phyloP scores from a whole-genome alignment of 208 protist genomes.

The Trypanosomatidae sp. region DNA sequence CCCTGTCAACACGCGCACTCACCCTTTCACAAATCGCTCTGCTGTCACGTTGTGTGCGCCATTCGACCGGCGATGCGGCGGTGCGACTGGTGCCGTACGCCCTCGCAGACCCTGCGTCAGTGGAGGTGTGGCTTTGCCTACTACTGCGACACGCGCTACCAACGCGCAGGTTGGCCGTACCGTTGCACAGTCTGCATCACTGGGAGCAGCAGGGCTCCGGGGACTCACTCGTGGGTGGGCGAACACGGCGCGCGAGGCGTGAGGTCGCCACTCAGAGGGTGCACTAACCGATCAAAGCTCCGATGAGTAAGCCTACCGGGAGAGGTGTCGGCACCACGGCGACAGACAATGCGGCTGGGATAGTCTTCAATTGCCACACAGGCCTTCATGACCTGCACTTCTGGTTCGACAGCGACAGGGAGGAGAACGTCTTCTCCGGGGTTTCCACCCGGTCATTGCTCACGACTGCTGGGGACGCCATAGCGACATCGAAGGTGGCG shows the following conservation, averaged over 20 bases:
- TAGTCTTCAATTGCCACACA: background rate
- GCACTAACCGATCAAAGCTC: conserved; percentile 19
- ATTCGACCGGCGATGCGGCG: conserved; percentile 4
- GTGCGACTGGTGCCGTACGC: conserved; percentile 22
- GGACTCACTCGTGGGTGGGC: conserved; percentile 10
- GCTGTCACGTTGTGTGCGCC: conserved; percentile 10
- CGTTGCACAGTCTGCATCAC: conserved; percentile 27
- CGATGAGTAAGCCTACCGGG: background rate
- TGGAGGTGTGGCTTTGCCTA: conserved; percentile 38
- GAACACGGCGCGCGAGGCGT: conserved; percentile 6
- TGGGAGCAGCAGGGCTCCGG: background rate
- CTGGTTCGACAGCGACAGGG: conserved; percentile 8
- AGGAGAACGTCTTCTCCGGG: background rate
- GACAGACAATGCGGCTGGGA: conserved; percentile 4
- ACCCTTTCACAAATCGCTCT: conserved; percentile 30
- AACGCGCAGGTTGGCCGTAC: conserved; percentile 43
- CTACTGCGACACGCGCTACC: conserved; percentile 46
- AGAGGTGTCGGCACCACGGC: background rate
- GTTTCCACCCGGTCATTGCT: background rate
- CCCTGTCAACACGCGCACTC: conserved; percentile 47
- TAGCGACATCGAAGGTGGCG: background rate
- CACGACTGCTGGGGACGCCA: background rate
- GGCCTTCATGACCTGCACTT: conserved; percentile 8
- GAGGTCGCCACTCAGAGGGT: conserved; percentile 28
- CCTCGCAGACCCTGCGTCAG: conserved; percentile 19